Conservation (phyloP, 1,139 yeast species). For the Barnettozyma hawaiiensis region DNA sequence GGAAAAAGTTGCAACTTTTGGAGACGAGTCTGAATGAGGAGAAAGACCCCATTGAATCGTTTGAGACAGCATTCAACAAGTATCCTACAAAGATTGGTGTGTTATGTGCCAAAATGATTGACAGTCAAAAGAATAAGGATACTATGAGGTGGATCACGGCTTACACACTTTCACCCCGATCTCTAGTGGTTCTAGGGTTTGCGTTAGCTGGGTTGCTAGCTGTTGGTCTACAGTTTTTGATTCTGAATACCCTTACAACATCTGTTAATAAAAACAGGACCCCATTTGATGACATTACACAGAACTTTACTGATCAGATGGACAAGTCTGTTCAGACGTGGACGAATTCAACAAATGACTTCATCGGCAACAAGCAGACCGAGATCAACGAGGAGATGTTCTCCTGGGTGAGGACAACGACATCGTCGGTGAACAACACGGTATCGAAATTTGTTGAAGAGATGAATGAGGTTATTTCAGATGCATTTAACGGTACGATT, state of each 20-base stretch:
- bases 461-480: constrained; percentile 49
- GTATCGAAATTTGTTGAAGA: constrained; percentile 42
- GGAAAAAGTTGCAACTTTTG: constrained; percentile 40
- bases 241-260: constrained; percentile 30
- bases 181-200: constrained; percentile 40
- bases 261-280: constrained; percentile 15
- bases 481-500: constrained; percentile 63
- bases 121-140: constrained; percentile 13
- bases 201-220: constrained; percentile 45
- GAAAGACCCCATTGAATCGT: constrained; percentile 27
- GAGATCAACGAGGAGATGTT: constrained; percentile 58
- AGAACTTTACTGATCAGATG: constrained; percentile 8
- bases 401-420: constrained; percentile 57
- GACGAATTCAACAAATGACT: constrained; percentile 47
- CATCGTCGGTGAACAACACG: constrained; percentile 51
- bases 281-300: constrained; percentile 14
- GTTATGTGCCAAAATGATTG: constrained; percentile 10
- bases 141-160: constrained; percentile 43
- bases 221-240: constrained; percentile 42
- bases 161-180: constrained; percentile 44
- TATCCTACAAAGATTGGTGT: constrained; percentile 22
- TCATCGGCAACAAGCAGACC: constrained; percentile 39
- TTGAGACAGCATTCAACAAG: constrained; percentile 29
- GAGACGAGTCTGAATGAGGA: constrained; percentile 15
- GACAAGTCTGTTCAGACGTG: constrained; percentile 32